phyloP scores from a whole-genome alignment of 495 filamentous ascomycete genomes.

The Penicillium flavigenum region DNA sequence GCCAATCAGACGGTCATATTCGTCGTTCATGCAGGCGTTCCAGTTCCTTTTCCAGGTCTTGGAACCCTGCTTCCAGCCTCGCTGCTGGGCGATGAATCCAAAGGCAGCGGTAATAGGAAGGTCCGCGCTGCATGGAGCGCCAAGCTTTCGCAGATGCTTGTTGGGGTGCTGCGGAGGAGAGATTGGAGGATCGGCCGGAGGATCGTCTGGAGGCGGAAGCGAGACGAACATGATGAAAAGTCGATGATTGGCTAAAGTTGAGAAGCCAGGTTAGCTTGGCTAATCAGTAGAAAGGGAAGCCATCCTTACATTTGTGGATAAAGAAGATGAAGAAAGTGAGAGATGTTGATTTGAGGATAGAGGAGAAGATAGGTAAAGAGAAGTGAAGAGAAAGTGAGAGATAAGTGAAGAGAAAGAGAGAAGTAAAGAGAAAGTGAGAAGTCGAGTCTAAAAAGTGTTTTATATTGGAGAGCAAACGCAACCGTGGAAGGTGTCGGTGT shows the following conservation, averaged over 20 bases:
- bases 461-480: no score
- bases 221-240: not conserved
- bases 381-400: no score
- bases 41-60: slow-evolving; percentile 24
- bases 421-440: no score
- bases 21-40: slow-evolving; percentile 20
- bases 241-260: not conserved
- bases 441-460: no score
- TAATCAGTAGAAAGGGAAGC: not conserved
- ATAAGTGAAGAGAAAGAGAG: no score
- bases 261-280: not conserved
- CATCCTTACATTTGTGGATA: not conserved
- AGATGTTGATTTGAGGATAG: not conserved
- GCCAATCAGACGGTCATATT: slow-evolving; percentile 28
- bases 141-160: not conserved
- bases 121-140: not conserved
- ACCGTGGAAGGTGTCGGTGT: no score
- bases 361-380: not conserved
- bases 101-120: slow-evolving; percentile 26
- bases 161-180: not conserved
- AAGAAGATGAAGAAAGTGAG: not conserved
- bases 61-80: slow-evolving; percentile 25
- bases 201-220: not conserved
- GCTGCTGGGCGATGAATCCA: slow-evolving; percentile 13
- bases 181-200: no score